Evolutionary conservation across 495 filamentous ascomycete species (phyloP).

Genomic region (Bacidia rubella): DNA sequence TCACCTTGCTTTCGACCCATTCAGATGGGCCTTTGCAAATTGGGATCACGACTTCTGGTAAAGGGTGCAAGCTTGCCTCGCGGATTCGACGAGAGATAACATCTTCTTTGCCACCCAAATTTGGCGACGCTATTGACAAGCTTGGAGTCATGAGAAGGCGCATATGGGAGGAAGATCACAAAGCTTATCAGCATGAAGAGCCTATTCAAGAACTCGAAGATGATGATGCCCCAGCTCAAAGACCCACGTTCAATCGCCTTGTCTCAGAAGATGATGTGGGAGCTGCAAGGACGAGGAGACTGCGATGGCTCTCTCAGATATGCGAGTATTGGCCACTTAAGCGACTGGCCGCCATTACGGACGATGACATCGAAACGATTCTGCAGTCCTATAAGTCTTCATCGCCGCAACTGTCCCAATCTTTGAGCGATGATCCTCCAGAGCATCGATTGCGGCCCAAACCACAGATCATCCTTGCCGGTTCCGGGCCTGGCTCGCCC

Average conservation of each 20-base stretch:
- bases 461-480: conserved; percentile 75
- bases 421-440: conserved; percentile 12
- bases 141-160: conserved; percentile 62
- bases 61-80: conserved; percentile 86
- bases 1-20: conserved; percentile 78
- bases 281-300: conserved; percentile 63
- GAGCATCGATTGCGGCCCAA: conserved; percentile 13
- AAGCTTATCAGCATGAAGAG: conserved; percentile 31
- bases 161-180: conserved; percentile 69
- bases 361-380: conserved; percentile 62
- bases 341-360: conserved; percentile 62
- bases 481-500: conserved; percentile 87
- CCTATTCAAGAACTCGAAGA: conserved; percentile 44
- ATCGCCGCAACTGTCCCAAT: conserved; percentile 14
- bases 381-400: conserved; percentile 46
- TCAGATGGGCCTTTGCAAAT: conserved; percentile 86
- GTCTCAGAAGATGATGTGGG: conserved; percentile 59
- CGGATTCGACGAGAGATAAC: conserved; percentile 83
- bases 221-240: conserved; percentile 75
- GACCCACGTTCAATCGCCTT: conserved; percentile 72
- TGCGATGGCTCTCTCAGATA: conserved; percentile 88
- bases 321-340: conserved; percentile 97
- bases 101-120: conserved; percentile 57
- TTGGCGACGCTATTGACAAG: conserved; percentile 70
- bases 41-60: conserved; percentile 89